These are phyloP conservation scores for Arctium minus DNA, from an alignment of 129 eudicot genomes.

Conservation along the genomic window DNA sequence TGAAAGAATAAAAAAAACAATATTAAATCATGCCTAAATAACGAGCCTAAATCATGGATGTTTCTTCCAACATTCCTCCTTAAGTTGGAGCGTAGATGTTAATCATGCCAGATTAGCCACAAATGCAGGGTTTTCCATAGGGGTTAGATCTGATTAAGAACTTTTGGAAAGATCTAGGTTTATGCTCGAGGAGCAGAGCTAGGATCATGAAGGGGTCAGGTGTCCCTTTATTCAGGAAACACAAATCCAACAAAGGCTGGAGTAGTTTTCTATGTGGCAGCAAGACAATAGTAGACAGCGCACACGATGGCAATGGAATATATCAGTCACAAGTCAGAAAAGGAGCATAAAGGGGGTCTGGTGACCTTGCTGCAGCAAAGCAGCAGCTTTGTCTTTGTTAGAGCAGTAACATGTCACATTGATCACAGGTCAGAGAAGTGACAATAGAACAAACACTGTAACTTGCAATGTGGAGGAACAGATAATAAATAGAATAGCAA, in stretches of 20 bases:
- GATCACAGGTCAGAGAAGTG: not conserved
- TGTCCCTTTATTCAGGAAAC: no score
- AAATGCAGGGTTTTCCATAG: not conserved
- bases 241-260: no score
- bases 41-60: not conserved
- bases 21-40: not conserved
- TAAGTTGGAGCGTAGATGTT: not conserved
- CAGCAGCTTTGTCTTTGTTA: not conserved
- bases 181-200: not conserved
- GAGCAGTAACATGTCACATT: not conserved
- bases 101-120: not conserved
- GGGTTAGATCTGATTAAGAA: not conserved
- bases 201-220: not conserved
- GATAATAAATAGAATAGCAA: not conserved
- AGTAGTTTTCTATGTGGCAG: no score
- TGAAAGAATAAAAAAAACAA: not conserved
- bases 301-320: no score
- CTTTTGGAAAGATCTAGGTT: not conserved
- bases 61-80: not conserved
- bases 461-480: not conserved
- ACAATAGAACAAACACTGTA: not conserved
- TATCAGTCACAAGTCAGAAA: no score
- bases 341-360: no score
- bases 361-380: not conserved
- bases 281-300: no score